Evolutionary conservation across 225 moss, liverwort and hornwort species (phyloP).

Genomic region (Marchantia paleacea): DNA sequence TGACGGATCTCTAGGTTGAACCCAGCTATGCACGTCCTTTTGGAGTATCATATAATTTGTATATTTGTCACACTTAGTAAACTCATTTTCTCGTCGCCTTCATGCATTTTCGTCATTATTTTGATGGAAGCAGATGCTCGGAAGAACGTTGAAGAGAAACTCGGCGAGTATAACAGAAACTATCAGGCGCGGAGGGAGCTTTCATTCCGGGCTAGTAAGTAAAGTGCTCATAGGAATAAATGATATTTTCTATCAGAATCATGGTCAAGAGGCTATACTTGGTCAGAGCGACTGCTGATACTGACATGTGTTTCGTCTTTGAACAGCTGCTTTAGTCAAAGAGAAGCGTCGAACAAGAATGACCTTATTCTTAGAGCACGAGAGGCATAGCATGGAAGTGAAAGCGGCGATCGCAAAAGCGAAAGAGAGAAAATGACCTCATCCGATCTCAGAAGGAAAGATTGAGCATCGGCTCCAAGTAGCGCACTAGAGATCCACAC

Average conservation of each 20-base stretch:
- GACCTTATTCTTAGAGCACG: neutral
- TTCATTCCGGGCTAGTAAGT: conserved; percentile 13
- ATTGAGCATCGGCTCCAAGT: too few relatives aligned
- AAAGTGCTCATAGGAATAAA: neutral
- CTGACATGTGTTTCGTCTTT: neutral
- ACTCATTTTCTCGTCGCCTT: too few relatives aligned
- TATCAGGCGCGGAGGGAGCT: conserved; percentile 25
- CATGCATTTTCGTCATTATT: neutral
- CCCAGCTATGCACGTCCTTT: neutral
- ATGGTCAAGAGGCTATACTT: neutral
- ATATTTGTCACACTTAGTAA: too few relatives aligned
- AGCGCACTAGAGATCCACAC: too few relatives aligned
- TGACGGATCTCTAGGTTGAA: neutral
- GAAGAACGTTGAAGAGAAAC: neutral
- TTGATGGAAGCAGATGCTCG: conserved; percentile 14
- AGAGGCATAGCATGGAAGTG: conserved; percentile 1
- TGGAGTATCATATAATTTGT: too few relatives aligned
- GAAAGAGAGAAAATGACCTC: neutral
- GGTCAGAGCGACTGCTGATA: too few relatives aligned
- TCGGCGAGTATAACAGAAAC: conserved; percentile 1
- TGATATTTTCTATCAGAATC: neutral
- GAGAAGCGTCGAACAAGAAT: conserved; percentile 16
- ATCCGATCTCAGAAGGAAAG: too few relatives aligned
- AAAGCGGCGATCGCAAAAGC: conserved; percentile 6
- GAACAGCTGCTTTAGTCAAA: neutral